Conservation (phyloP, 78 protist species). For the Guillardia theta region DNA sequence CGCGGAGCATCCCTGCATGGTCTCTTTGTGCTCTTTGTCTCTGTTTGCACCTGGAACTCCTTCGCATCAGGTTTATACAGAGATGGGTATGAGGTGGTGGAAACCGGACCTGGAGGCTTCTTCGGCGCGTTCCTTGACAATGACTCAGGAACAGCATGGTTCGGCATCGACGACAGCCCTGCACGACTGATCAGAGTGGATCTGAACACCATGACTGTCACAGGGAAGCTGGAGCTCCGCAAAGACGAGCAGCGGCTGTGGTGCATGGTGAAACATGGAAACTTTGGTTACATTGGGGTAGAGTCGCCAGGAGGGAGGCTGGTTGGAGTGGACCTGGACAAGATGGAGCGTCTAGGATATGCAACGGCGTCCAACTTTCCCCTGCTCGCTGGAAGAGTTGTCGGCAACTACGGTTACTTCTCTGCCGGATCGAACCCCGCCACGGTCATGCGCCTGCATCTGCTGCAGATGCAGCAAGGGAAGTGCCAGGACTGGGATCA, state of each 20-base stretch:
- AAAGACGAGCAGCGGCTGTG: constrained; percentile 1
- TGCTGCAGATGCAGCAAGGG: background rate
- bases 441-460: constrained; percentile 29
- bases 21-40: too few species aligned
- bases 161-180: background rate
- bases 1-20: too few species aligned
- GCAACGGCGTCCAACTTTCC: constrained; percentile 24
- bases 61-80: background rate
- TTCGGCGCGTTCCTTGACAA: background rate
- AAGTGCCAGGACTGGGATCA: background rate
- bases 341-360: constrained; percentile 25
- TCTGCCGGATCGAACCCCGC: constrained; percentile 25
- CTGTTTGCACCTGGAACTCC: too few species aligned
- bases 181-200: background rate
- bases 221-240: constrained; percentile 25
- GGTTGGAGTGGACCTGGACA: background rate
- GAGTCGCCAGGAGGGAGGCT: constrained; percentile 21
- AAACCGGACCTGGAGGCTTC: constrained; percentile 17
- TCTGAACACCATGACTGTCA: background rate
- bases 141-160: background rate
- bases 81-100: background rate
- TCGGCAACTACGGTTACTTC: background rate
- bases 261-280: background rate
- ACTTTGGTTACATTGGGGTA: background rate
- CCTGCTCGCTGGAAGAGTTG: background rate